phyloP scores from a whole-genome alignment of 2,329 filamentous ascomycete genomes.

The Trichoderma gracile region DNA sequence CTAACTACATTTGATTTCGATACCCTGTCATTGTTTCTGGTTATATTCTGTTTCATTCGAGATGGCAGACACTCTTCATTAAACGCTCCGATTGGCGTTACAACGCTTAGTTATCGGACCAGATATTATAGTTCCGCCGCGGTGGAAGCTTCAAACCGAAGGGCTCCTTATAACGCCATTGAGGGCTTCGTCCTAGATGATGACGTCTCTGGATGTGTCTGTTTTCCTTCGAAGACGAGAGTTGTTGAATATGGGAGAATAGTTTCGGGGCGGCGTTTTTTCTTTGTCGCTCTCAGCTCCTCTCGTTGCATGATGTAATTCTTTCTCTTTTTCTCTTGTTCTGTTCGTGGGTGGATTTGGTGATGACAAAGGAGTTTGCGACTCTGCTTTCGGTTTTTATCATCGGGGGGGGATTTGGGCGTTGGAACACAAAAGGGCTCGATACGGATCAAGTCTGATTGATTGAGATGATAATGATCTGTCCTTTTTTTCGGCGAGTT shows the following conservation, averaged over 20 bases:
- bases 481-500: constrained; percentile 22
- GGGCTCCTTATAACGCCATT: neutral
- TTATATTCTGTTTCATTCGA: constrained; percentile 31
- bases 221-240: neutral
- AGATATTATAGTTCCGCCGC: neutral
- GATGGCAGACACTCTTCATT: constrained; percentile 1
- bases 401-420: constrained; percentile 14
- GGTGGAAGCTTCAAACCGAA: neutral
- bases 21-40: constrained; percentile 36
- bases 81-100: neutral
- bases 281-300: neutral
- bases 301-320: neutral
- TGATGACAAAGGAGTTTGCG: constrained; percentile 14
- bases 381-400: constrained; percentile 20
- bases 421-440: constrained; percentile 24
- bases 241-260: constrained; percentile 2
- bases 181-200: neutral
- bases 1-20: constrained; percentile 42
- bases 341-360: neutral
- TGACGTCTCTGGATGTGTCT: neutral
- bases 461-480: constrained; percentile 26
- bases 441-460: constrained; percentile 4
- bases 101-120: neutral
- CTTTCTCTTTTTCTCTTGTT: neutral
- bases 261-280: neutral